Evolutionary conservation across 139 green algal species (phyloP), one percentile per base, ranked within the genome.

Genomic region (Chlorella sp.): DNA sequence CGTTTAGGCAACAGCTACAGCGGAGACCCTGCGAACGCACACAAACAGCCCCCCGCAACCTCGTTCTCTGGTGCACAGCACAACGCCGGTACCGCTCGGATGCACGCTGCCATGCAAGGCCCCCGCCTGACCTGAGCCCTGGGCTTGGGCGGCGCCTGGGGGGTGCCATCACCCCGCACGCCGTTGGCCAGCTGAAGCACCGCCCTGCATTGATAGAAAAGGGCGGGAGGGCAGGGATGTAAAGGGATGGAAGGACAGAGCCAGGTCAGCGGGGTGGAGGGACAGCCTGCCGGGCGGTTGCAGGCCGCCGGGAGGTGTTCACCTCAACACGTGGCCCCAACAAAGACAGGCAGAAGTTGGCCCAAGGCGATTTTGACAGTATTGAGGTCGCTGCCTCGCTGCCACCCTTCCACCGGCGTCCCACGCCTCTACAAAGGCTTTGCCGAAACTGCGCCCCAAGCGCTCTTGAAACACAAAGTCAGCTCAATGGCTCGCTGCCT

Each of bases 161-260:
- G 1, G 18, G 24, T 42, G 28, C 32, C n/a, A 32, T 42, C 57
- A 16, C 61, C 86, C 0, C 28, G 36, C 28, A 90, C 77, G 11
- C 86, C 86, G 30, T 90, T 90, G 75, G 86, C 86, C 36, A 90
- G 76, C 48, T 80, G 37, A 57, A 90, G 37, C 30, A 36, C 36
- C 0, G 32, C 7, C 14, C 86, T 89, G 86, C 85, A 73, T 0
- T 1, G 24, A 30, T 5, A 66, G 79, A 40, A 5, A 2, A 42
- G 39, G 39, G 42, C 26, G 24, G 40, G 40, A 16, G 4, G 39
- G 21, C 15, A 36, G 69, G 69, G 19, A 12, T 76, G 19, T 24
- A 76, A n/a, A n/a, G n/a, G n/a, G n/a, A n/a, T n/a, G n/a, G 64
- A 7, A 73, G 24, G 64, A 73, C 3, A 14, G 2, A 16, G 24